Conservation (phyloP, 2,329 filamentous ascomycete genomes). For the Ophiostoma sp. region DNA sequence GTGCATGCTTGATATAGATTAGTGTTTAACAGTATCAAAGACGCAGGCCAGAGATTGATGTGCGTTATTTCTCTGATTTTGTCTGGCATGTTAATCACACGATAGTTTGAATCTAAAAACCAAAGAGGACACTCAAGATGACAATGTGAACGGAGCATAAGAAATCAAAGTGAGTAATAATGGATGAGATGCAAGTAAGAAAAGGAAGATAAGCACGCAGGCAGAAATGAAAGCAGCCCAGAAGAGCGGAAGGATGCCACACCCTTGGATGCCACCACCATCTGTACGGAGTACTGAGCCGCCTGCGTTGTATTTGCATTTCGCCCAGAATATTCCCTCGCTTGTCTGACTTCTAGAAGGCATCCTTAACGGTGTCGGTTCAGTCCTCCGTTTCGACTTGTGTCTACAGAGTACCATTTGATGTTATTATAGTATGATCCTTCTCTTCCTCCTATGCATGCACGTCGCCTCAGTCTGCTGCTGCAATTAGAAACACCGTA, state of each 20-base stretch:
- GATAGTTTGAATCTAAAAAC: background rate
- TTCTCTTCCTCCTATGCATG: background rate
- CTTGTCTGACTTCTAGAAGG: background rate
- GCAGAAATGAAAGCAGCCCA: background rate
- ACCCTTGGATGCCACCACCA: background rate
- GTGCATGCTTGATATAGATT: background rate
- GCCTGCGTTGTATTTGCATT: background rate
- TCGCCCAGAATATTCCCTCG: background rate
- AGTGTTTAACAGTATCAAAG: background rate
- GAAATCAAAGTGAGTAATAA: background rate
- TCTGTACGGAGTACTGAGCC: background rate
- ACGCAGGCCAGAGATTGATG: background rate
- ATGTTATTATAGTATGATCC: background rate
- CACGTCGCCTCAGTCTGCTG: background rate
- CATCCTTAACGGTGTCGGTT: background rate
- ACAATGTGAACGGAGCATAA: background rate
- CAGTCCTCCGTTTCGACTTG: background rate
- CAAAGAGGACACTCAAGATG: background rate
- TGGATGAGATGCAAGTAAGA: background rate
- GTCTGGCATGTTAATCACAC: background rate
- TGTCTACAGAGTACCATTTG: too few relatives aligned
- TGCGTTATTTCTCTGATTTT: too few relatives aligned
- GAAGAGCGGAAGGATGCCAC: background rate
- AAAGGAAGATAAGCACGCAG: background rate
- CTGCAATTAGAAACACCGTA: background rate